Percentiles rank a stretch among this genome's conserved stretches.
These are phyloP conservation scores for Solanum hybrid DNA, from an alignment of 305 asterid genomes.

Conservation along the genomic window DNA sequence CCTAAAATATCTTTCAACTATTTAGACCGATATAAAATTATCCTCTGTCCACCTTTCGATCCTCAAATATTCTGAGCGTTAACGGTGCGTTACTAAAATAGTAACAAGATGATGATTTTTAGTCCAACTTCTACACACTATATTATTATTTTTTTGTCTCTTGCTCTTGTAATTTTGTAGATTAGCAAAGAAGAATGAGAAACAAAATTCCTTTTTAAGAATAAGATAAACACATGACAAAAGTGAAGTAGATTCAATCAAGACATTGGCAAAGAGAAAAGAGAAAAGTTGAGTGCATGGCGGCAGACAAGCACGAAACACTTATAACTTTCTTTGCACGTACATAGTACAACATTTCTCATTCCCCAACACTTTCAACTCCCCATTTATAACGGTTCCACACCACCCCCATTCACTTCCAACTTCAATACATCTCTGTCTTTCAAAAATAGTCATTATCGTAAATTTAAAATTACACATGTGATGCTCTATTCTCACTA, in stretches of 20 bases:
- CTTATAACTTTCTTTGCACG: conserved; percentile 54
- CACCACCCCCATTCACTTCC: too few relatives aligned
- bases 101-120: neutral
- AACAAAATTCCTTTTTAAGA: neutral
- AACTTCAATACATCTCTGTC: neutral
- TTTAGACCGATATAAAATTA: too few relatives aligned
- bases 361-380: neutral
- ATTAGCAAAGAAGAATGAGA: neutral
- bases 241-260: conserved; percentile 5
- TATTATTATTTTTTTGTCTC: neutral
- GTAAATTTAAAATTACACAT: neutral
- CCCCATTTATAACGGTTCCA: neutral
- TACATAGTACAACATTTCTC: conserved; percentile 8
- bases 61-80: neutral
- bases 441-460: neutral
- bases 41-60: neutral
- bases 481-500: neutral
- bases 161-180: neutral
- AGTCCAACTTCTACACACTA: neutral
- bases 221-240: neutral
- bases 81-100: too few relatives aligned
- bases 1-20: too few relatives aligned
- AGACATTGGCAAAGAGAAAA: conserved; percentile 1
- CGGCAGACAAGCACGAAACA: conserved; percentile 89
- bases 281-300: conserved; percentile 29